Conservation (phyloP, 164 flowering plant genomes). For the Santalum album region DNA sequence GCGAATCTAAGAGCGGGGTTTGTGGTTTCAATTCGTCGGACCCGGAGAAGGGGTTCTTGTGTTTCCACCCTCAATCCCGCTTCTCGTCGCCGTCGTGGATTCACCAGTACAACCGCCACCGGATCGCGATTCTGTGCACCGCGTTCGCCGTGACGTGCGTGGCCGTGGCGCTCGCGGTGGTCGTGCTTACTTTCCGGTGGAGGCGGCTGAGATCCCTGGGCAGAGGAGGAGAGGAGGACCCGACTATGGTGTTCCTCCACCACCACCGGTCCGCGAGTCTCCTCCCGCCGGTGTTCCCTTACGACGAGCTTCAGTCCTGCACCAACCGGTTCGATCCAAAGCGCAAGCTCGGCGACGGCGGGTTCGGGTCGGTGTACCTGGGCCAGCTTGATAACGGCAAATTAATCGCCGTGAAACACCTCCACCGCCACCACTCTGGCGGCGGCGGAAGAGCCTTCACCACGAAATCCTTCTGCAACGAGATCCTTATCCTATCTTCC, state of each 20-base stretch:
- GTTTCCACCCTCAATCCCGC: slow-evolving; percentile 22
- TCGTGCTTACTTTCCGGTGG: slow-evolving; percentile 20
- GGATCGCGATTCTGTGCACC: slow-evolving; percentile 14
- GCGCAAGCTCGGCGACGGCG: slow-evolving; percentile 85
- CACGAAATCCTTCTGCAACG: slow-evolving; percentile 73
- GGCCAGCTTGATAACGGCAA: slow-evolving; percentile 44
- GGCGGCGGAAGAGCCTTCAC: slow-evolving; percentile 25
- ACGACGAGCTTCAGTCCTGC: slow-evolving; percentile 70
- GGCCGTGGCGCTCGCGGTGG: slow-evolving; percentile 18
- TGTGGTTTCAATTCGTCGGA: slow-evolving; percentile 71
- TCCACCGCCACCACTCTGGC: slow-evolving; percentile 42
- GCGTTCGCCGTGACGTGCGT: slow-evolving; percentile 22
- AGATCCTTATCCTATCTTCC: slow-evolving; percentile 68
- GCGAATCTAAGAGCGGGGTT: slow-evolving; percentile 30
- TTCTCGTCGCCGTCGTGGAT: slow-evolving; percentile 24
- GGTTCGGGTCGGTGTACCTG: slow-evolving; percentile 82
- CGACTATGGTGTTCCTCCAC: slow-evolving; percentile 47
- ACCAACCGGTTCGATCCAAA: slow-evolving; percentile 65
- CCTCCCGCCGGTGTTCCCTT: slow-evolving; percentile 78
- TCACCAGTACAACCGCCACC: slow-evolving; percentile 6
- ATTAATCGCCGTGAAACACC: slow-evolving; percentile 71
- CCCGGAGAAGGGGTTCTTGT: slow-evolving; percentile 46
- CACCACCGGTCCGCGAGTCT: slow-evolving; percentile 54
- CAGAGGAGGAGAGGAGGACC: slow-evolving; percentile 39
- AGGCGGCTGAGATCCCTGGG: slow-evolving; percentile 10